These are phyloP conservation scores for Neurospora pannonica DNA, from an alignment of 495 filamentous ascomycete genomes.

Conservation along the genomic window DNA sequence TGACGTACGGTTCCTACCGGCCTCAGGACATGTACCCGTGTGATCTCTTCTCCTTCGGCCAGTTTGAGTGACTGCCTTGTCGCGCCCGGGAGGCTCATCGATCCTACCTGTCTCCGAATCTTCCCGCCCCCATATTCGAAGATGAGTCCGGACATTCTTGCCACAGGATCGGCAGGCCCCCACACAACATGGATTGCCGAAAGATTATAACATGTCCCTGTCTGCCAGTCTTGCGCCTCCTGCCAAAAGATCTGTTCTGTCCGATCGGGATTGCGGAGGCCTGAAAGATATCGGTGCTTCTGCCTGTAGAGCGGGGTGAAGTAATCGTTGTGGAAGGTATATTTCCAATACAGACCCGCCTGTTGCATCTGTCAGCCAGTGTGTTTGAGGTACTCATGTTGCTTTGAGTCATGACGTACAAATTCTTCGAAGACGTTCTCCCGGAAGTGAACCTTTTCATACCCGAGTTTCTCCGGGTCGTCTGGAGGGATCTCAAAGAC, in stretches of 20 bases:
- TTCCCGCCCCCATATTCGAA: background rate
- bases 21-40: background rate
- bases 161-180: background rate
- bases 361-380: background rate
- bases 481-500: background rate
- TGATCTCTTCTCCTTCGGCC: background rate
- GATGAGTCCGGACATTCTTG: background rate
- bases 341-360: background rate
- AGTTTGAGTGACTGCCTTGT: background rate
- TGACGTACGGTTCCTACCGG: background rate
- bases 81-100: background rate
- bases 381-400: background rate
- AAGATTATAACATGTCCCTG: background rate
- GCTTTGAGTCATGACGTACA: background rate
- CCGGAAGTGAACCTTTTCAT: background rate
- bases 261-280: background rate
- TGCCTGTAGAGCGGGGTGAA: background rate
- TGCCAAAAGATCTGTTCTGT: background rate
- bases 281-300: background rate
- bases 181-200: background rate
- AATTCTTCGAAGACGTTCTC: background rate
- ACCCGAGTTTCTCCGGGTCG: background rate
- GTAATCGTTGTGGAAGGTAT: background rate
- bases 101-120: background rate
- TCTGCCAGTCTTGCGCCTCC: background rate